These are phyloP conservation scores for Tuber aestivum DNA, from an alignment of 495 filamentous ascomycete genomes.

Conservation along the genomic window DNA sequence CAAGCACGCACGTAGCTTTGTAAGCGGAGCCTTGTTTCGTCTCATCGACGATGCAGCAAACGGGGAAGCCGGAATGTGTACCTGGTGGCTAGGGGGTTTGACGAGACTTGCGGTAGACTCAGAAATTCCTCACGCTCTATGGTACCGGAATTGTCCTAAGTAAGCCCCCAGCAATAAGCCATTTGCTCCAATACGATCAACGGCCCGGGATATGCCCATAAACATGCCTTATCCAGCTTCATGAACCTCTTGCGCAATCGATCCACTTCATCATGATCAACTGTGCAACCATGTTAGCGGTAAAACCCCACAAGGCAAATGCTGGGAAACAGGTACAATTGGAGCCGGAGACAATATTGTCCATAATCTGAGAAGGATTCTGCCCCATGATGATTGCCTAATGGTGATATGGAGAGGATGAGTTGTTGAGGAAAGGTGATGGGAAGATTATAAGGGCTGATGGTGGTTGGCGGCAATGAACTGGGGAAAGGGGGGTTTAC, in stretches of 20 bases:
- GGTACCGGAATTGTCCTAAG: constrained; percentile 90
- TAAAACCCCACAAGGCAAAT: constrained; percentile 9
- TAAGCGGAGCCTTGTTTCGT: constrained; percentile 18
- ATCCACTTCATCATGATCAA: constrained; percentile 95
- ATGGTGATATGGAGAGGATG: not conserved
- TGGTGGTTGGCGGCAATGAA: constrained; percentile 21
- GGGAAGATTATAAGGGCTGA: constrained; percentile 14
- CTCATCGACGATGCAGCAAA: not conserved
- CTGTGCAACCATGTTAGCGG: constrained; percentile 48
- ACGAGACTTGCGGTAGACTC: constrained; percentile 91
- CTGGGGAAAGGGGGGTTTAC: constrained; percentile 17
- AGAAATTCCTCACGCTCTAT: constrained; percentile 99
- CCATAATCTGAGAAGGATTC: constrained; percentile 74
- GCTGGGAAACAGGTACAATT: constrained; percentile 63
- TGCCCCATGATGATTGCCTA: constrained; percentile 64
- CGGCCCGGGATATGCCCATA: constrained; percentile 13
- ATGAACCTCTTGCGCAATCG: constrained; percentile 93
- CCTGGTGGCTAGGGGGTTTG: constrained; percentile 93
- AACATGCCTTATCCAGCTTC: constrained; percentile 88
- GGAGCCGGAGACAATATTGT: constrained; percentile 89
- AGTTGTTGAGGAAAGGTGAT: constrained; percentile 5
- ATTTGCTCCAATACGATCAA: constrained; percentile 3
- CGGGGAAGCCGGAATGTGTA: constrained; percentile 43
- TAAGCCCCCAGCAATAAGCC: constrained; percentile 31
- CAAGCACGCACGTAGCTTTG: not conserved